Conservation (phyloP, 768 basidiomycete species). For the Cystofilobasidium macerans region DNA sequence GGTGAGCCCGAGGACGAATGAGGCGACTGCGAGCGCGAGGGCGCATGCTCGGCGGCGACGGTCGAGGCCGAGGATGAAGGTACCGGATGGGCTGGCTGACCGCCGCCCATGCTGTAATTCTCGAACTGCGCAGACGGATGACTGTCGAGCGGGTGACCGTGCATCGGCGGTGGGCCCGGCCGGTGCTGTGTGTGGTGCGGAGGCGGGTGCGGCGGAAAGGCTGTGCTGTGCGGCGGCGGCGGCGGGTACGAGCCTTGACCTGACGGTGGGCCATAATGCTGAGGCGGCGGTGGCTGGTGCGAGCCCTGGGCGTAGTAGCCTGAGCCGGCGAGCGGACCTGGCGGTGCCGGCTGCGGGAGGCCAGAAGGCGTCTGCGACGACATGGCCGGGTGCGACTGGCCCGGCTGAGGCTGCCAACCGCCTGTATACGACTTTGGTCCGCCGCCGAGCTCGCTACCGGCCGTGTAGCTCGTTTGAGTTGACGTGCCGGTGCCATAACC, state of each 20-base stretch:
- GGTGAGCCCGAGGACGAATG: constrained; percentile 12
- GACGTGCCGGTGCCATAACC: constrained; percentile 31
- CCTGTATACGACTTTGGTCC: background rate
- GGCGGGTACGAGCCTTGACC: background rate
- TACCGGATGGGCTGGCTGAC: background rate
- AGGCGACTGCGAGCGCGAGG: background rate
- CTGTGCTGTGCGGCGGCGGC: background rate
- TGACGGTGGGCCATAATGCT: background rate
- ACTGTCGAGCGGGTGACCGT: too few species aligned
- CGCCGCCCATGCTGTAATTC: constrained; percentile 12
- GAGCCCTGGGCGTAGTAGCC: background rate
- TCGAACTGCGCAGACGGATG: background rate
- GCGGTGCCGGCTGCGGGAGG: background rate
- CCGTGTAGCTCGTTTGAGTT: constrained; percentile 15
- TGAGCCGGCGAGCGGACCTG: too few species aligned
- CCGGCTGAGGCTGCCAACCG: background rate
- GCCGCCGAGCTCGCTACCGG: background rate
- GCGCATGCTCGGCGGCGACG: background rate
- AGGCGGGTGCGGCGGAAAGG: too few species aligned
- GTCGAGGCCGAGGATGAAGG: background rate
- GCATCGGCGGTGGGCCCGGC: too few species aligned
- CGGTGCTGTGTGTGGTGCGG: too few species aligned
- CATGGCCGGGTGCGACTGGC: background rate
- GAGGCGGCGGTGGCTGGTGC: background rate
- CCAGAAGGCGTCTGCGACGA: background rate